phyloP scores from a whole-genome alignment of 2,329 filamentous ascomycete species.

The Pseudopithomyces maydicus region DNA sequence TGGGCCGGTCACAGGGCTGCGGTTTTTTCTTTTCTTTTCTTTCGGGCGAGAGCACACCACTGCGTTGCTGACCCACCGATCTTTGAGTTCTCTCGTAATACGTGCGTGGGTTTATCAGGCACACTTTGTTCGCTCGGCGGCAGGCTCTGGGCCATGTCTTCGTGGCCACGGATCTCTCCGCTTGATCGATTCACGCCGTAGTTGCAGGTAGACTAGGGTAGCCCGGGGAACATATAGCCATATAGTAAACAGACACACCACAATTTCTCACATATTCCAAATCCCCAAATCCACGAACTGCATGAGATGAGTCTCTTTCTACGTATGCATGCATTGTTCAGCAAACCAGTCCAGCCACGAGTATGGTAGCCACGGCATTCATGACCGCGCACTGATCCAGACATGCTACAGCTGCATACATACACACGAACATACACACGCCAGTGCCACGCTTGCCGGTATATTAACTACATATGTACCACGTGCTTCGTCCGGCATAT shows the following conservation, averaged over 20 bases:
- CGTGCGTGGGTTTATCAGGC: neutral
- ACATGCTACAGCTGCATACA: conserved; percentile 9
- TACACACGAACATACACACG: too few species aligned
- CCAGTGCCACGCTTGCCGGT: conserved; percentile 3
- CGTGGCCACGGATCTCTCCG: neutral
- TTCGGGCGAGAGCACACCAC: neutral
- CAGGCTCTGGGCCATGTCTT: neutral
- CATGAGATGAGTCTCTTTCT: conserved; percentile 11
- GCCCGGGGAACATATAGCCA: neutral
- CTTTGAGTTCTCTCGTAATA: neutral
- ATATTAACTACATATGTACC: neutral
- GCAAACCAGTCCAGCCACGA: conserved; percentile 17
- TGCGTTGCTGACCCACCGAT: neutral
- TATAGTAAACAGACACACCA: neutral
- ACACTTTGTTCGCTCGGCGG: neutral
- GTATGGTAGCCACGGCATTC: conserved; percentile 2
- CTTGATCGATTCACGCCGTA: neutral
- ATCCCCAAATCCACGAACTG: neutral
- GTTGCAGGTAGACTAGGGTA: neutral
- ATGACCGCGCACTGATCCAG: neutral
- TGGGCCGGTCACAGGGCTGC: neutral
- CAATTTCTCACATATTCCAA: neutral
- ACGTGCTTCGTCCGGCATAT: conserved; percentile 4
- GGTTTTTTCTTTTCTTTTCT: neutral
- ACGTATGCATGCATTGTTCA: conserved; percentile 33